Evolutionary conservation across 192 early-diverging fungal species (phyloP), one percentile per base, ranked within the genome.

Genomic region (Cladochytrium replicatum): DNA sequence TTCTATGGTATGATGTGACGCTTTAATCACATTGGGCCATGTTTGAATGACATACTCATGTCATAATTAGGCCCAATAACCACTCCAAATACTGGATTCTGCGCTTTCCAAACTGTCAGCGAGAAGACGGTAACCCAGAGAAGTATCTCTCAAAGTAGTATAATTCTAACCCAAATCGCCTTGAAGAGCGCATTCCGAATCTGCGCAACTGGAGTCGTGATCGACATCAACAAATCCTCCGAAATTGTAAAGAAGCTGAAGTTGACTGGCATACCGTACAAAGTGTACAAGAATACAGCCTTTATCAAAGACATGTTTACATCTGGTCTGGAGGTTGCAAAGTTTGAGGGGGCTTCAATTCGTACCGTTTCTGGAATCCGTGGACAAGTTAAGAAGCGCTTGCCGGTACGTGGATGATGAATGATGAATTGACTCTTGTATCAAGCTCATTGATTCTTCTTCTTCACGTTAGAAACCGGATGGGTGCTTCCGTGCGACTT

Each of bases 221-320:
- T 94, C 38, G 96, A 99, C 55, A 91, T 91, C 55, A 83, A 92
- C 57, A 85, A 93, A 61, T 72, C 84, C 7, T 78, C 85, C 21
- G 91, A 97, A 55, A 82, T 99, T 60, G 96, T 97, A 60, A 99
- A 99, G 72, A 99, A 99, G 74, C 80, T 99, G 31, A 99, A 99
- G 72, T 75, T 99, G 49, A 95, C 90, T 0, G 96, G 96, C 47
- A 71, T 68, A 26, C 96, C 96, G 13, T 80, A 81, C 66, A 96
- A 97, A 66, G 84, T 99, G 43, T 89, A 83, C 76, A 91, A 88
- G 60, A 93, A 99, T 72, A 96, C 94, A 6, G 93, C 94, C 22
- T 94, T 97, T 53, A 74, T 99, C 57, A 90, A 87, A 68, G 86
- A 93, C 63, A 99, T 99, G 96, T 99, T 99, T 64, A 93, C 85